Evolutionary conservation across 495 filamentous ascomycete genomes (phyloP).

Genomic region (Talaromyces trachyspermus): DNA sequence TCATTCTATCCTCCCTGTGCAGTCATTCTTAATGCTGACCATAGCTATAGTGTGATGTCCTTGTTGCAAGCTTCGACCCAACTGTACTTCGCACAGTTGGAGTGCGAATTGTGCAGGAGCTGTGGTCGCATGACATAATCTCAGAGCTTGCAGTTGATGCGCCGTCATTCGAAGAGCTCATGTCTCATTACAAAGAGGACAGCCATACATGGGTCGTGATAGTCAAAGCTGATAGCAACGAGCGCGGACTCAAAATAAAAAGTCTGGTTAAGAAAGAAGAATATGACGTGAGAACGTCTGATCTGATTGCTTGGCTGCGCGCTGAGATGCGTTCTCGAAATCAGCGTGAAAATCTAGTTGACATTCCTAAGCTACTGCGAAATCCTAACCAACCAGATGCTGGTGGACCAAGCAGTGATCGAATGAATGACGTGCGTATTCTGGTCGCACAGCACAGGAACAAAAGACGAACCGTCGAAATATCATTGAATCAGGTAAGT

Average conservation of each 20-base stretch:
- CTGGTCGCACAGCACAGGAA: constrained; percentile 70
- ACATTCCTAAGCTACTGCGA: constrained; percentile 32
- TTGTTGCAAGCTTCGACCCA: constrained; percentile 80
- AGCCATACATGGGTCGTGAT: constrained; percentile 82
- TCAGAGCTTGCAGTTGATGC: constrained; percentile 82
- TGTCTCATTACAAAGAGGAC: constrained; percentile 59
- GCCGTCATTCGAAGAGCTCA: constrained; percentile 65
- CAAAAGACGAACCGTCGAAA: constrained; percentile 85
- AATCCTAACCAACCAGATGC: constrained; percentile 34
- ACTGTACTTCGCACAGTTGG: constrained; percentile 65
- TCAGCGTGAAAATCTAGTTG: constrained; percentile 46
- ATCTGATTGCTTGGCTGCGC: constrained; percentile 76
- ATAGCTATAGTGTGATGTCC: constrained; percentile 67
- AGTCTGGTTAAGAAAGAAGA: constrained; percentile 74
- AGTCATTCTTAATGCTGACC: constrained; percentile 8
- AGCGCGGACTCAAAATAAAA: constrained; percentile 66
- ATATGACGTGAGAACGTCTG: constrained; percentile 63
- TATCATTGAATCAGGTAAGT: constrained; percentile 68
- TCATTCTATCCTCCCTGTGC: neutral
- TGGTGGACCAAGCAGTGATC: constrained; percentile 29
- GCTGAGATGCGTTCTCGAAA: constrained; percentile 75
- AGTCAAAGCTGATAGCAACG: constrained; percentile 70
- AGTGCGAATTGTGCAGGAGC: constrained; percentile 64
- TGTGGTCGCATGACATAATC: constrained; percentile 79
- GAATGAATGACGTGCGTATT: constrained; percentile 71